phyloP scores from a whole-genome alignment of 495 filamentous ascomycete species.

The Penicillium nucicola region DNA sequence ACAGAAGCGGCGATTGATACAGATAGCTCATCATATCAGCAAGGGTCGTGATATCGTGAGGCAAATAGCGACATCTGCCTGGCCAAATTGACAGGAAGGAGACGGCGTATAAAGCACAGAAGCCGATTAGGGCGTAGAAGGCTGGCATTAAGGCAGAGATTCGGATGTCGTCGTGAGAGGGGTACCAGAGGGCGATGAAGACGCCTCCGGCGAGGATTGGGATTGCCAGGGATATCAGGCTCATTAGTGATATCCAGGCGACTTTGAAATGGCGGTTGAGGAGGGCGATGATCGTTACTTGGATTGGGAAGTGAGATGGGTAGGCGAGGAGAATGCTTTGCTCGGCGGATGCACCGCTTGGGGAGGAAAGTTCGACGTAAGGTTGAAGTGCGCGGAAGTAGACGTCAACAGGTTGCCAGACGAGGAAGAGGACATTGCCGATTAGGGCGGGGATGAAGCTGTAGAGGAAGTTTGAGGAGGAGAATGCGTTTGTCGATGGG shows the following conservation, averaged over 20 bases:
- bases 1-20: constrained; percentile 63
- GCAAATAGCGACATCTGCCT: constrained; percentile 55
- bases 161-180: constrained; percentile 48
- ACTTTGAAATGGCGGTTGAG: constrained; percentile 67
- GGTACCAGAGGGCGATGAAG: constrained; percentile 74
- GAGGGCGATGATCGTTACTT: constrained; percentile 58
- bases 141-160: constrained; percentile 68
- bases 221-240: constrained; percentile 60
- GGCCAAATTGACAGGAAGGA: constrained; percentile 60
- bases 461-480: constrained; percentile 83
- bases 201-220: constrained; percentile 75
- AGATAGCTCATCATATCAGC: constrained; percentile 77
- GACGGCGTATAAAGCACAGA: constrained; percentile 65
- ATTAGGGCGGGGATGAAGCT: constrained; percentile 76
- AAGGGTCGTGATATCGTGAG: constrained; percentile 66
- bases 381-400: constrained; percentile 72
- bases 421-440: constrained; percentile 71
- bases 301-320: constrained; percentile 58
- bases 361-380: constrained; percentile 60
- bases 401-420: constrained; percentile 73
- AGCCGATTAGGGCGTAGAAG: constrained; percentile 61
- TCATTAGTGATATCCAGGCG: constrained; percentile 64
- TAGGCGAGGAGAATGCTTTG: constrained; percentile 74
- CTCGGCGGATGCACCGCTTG: constrained; percentile 61
- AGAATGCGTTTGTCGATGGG: constrained; percentile 65